Percentiles rank a stretch among this genome's conserved stretches.
Conservation (phyloP, 164 flowering plant genomes). For the Vitis rupestris region DNA sequence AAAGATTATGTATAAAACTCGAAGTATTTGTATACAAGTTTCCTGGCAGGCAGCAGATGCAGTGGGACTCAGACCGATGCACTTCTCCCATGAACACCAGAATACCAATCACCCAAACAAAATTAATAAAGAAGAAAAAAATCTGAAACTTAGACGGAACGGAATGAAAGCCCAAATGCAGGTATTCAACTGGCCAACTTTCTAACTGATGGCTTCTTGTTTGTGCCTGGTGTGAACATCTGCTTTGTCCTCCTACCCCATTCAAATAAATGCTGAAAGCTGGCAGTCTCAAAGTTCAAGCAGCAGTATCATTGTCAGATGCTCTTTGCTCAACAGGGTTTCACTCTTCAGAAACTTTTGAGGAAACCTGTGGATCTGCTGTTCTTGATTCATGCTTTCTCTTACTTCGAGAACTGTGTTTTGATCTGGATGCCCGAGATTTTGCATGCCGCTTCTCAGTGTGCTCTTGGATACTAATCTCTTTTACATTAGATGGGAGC, state of each 20-base stretch:
- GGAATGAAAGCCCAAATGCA: conserved; percentile 1
- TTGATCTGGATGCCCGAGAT: conserved; percentile 47
- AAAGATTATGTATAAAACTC: conserved; percentile 24
- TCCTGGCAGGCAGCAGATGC: conserved; percentile 9
- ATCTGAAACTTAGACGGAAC: not conserved
- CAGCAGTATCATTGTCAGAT: not conserved
- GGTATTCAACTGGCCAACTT: conserved; percentile 12
- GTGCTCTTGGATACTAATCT: conserved; percentile 30
- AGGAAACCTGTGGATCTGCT: conserved; percentile 38
- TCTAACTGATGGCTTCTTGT: conserved; percentile 1
- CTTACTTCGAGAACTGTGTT: conserved; percentile 58
- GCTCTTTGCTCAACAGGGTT: conserved; percentile 1
- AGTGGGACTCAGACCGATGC: conserved; percentile 2
- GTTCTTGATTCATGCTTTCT: conserved; percentile 54
- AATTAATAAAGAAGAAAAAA: not conserved
- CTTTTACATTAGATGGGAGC: conserved; percentile 51
- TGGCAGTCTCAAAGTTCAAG: conserved; percentile 3
- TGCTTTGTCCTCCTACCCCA: not conserved
- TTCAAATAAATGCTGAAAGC: conserved; percentile 10
- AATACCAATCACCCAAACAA: conserved; percentile 20
- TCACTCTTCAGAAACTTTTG: conserved; percentile 34
- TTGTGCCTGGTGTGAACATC: conserved; percentile 8
- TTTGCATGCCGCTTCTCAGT: conserved; percentile 46
- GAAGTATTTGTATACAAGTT: conserved; percentile 14
- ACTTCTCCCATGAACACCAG: conserved; percentile 5